Evolutionary conservation across 345 rosid species (phyloP).

Genomic region (Dimocarpus longan): DNA sequence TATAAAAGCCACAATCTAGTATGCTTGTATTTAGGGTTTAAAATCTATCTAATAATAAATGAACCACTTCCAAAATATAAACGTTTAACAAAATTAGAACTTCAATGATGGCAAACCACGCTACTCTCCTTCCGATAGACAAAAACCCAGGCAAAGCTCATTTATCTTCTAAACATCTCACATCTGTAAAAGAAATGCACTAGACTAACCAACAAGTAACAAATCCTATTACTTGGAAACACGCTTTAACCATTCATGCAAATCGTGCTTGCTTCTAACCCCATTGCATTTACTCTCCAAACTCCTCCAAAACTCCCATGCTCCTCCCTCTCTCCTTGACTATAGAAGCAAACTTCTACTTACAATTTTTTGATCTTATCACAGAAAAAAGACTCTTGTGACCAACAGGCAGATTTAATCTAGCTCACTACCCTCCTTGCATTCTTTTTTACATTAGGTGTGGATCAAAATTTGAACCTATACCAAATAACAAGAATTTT

Average conservation of each 20-base stretch:
- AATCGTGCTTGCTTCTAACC: background rate
- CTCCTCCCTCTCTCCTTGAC: background rate
- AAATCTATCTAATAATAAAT: background rate
- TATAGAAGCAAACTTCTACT: background rate
- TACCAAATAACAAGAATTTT: background rate
- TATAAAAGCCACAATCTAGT: background rate
- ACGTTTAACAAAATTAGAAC: background rate
- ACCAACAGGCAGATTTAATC: background rate
- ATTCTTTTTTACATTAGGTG: background rate
- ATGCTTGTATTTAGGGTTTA: background rate
- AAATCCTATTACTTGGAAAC: background rate
- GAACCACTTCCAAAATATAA: background rate
- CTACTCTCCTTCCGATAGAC: background rate
- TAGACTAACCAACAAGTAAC: background rate
- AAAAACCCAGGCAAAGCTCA: background rate
- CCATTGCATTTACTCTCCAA: background rate
- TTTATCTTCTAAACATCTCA: conserved; percentile 5
- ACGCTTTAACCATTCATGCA: background rate
- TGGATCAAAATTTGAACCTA: background rate
- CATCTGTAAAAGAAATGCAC: background rate
- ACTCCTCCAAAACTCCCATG: background rate
- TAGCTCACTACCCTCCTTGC: background rate
- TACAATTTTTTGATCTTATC: background rate
- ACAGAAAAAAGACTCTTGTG: background rate
- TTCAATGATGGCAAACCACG: background rate